Conservation (phyloP, 164 flowering plant genomes). For the Nelumbo lutea region DNA sequence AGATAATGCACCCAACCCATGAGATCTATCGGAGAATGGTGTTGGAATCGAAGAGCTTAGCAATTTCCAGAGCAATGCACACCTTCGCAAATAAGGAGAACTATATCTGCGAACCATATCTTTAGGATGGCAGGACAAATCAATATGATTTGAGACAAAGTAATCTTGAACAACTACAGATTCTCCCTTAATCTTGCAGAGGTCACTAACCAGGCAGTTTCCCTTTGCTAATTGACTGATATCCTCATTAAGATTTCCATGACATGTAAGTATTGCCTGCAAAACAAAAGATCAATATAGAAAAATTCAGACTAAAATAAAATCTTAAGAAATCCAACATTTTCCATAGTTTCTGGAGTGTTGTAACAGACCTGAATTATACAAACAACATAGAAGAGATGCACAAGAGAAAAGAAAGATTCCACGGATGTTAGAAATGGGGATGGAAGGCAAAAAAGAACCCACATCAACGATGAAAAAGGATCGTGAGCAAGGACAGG, state of each 20-base stretch:
- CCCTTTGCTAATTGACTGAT: constrained; percentile 25
- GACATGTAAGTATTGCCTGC: constrained; percentile 61
- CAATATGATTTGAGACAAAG: constrained; percentile 56
- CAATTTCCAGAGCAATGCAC: constrained; percentile 75
- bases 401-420: constrained; percentile 69
- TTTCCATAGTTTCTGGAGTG: not conserved
- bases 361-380: constrained; percentile 55
- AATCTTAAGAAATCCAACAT: not conserved
- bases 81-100: constrained; percentile 79
- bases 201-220: constrained; percentile 46
- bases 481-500: constrained; percentile 84
- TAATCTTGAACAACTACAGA: constrained; percentile 33
- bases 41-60: constrained; percentile 38
- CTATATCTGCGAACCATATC: constrained; percentile 53
- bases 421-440: constrained; percentile 56
- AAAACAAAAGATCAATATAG: constrained; percentile 7
- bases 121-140: constrained; percentile 39
- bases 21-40: constrained; percentile 43
- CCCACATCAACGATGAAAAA: constrained; percentile 94
- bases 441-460: constrained; percentile 77
- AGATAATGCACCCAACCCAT: constrained; percentile 27
- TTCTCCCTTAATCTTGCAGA: constrained; percentile 40
- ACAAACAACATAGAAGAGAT: constrained; percentile 69
- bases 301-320: constrained; percentile 1
- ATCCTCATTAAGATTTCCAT: constrained; percentile 20